phyloP scores from a whole-genome alignment of 2,329 filamentous ascomycete genomes.

The Grosmannia clavigera region DNA sequence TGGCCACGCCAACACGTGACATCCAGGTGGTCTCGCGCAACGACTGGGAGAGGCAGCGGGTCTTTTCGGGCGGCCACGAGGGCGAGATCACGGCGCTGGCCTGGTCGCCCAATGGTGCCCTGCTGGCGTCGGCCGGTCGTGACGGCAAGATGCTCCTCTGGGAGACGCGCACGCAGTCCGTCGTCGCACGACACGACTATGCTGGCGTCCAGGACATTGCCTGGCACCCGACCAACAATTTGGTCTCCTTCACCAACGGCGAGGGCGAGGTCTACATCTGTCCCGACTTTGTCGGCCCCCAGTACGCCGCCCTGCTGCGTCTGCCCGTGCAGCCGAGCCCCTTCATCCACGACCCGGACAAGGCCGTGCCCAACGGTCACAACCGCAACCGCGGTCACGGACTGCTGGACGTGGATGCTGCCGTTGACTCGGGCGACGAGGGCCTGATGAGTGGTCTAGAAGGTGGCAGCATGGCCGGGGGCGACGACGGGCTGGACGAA shows the following conservation, averaged over 20 bases:
- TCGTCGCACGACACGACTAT: slow-evolving; percentile 68
- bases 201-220: slow-evolving; percentile 72
- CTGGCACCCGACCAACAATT: slow-evolving; percentile 86
- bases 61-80: slow-evolving; percentile 67
- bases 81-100: slow-evolving; percentile 75
- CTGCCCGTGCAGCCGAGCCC: slow-evolving; percentile 61
- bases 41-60: slow-evolving; percentile 78
- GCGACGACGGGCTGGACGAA: slow-evolving; percentile 14
- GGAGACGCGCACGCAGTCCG: slow-evolving; percentile 78
- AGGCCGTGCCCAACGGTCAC: neutral
- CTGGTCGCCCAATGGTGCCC: slow-evolving; percentile 90
- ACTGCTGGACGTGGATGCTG: slow-evolving; percentile 2
- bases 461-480: slow-evolving; percentile 28
- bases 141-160: slow-evolving; percentile 66
- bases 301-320: slow-evolving; percentile 43
- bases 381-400: neutral
- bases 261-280: slow-evolving; percentile 92
- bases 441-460: slow-evolving; percentile 33
- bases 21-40: slow-evolving; percentile 77
- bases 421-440: slow-evolving; percentile 2
- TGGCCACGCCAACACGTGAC: slow-evolving; percentile 69
- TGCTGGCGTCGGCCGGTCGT: slow-evolving; percentile 60
- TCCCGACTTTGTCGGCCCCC: slow-evolving; percentile 51
- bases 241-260: slow-evolving; percentile 80
- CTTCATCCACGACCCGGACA: slow-evolving; percentile 68